phyloP scores from a whole-genome alignment of 176 grass and related monocot species.

The Avena sativa region DNA sequence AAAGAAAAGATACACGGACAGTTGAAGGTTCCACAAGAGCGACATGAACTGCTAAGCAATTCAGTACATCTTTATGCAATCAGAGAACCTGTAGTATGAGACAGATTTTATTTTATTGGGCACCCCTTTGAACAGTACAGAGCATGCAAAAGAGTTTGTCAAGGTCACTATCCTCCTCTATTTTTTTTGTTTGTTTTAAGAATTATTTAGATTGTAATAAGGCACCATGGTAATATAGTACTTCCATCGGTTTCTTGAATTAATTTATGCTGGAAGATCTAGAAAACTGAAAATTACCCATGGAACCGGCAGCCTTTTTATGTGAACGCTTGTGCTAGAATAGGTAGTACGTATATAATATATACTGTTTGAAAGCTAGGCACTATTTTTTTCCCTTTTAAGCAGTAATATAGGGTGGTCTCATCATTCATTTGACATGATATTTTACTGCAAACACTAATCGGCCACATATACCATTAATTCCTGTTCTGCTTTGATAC shows the following conservation, averaged over 20 bases:
- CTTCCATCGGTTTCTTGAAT: conserved; percentile 18
- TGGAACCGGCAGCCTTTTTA: not conserved
- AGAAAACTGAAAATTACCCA: not conserved
- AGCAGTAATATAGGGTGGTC: not conserved
- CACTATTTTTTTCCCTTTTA: not conserved
- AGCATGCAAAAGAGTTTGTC: not conserved
- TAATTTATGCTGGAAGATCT: not conserved
- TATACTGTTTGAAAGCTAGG: not conserved
- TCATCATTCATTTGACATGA: not conserved
- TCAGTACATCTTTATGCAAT: not conserved
- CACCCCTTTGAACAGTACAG: not conserved
- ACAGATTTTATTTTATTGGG: not conserved
- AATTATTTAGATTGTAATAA: not conserved
- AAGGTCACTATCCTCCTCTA: not conserved
- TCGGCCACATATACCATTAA: not conserved
- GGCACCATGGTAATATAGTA: conserved; percentile 17
- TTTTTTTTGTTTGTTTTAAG: not conserved
- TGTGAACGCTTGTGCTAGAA: not conserved
- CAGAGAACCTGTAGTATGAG: not conserved
- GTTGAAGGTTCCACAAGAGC: not conserved
- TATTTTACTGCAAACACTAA: not conserved
- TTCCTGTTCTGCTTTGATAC: not conserved
- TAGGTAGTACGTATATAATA: too few species aligned
- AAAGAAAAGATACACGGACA: not conserved
- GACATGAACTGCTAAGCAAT: not conserved